A percentile compares a stretch with the other conserved stretches of the same genome.
Conservation (phyloP, 2,329 filamentous ascomycete species). For the Fusarium proliferatum region DNA sequence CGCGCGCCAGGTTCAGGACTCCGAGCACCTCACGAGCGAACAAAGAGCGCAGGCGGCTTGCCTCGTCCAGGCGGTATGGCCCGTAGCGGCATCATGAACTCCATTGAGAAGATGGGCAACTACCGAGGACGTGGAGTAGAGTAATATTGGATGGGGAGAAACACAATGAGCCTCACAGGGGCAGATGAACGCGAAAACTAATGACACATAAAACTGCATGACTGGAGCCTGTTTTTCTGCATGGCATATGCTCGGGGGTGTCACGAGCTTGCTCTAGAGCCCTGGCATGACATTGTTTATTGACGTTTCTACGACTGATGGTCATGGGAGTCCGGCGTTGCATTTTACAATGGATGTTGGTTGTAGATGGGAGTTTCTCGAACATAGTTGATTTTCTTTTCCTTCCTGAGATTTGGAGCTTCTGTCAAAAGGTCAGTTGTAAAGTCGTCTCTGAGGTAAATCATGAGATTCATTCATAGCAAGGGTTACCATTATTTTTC, state of each 20-base stretch:
- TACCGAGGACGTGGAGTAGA: conserved; percentile 58
- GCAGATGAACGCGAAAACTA: conserved; percentile 33
- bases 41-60: conserved; percentile 58
- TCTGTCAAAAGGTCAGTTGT: neutral
- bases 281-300: conserved; percentile 29
- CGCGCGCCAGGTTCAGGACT: conserved; percentile 67
- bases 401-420: neutral
- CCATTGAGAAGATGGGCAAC: conserved; percentile 88
- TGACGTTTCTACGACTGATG: conserved; percentile 22
- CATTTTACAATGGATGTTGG: conserved; percentile 25
- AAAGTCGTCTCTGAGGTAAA: neutral
- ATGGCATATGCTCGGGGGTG: conserved; percentile 30
- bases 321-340: conserved; percentile 25
- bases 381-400: neutral
- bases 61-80: conserved; percentile 61
- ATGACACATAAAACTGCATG: conserved; percentile 42
- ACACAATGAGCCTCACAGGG: conserved; percentile 19
- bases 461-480: neutral
- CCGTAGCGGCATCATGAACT: conserved; percentile 81
- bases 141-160: conserved; percentile 22
- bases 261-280: conserved; percentile 13
- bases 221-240: conserved; percentile 33
- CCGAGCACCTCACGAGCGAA: conserved; percentile 56
- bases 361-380: conserved; percentile 15
- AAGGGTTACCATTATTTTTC: conserved; percentile 20